phyloP scores from a whole-genome alignment of 163 green algal genomes.

The Volvox carteri region DNA sequence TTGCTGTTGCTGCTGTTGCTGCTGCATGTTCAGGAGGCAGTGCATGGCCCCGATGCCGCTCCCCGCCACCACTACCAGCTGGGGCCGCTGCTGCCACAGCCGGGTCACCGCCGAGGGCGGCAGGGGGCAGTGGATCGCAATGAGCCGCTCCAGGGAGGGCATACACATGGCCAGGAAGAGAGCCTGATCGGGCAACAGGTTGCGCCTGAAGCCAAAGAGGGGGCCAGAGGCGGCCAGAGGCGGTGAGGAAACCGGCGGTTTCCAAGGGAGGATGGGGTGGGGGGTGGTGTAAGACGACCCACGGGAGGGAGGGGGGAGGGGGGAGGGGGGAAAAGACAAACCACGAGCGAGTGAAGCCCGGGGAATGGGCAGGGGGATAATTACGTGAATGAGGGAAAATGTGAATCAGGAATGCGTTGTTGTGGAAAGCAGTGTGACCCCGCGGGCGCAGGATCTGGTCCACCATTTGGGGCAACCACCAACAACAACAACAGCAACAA shows the following conservation, averaged over 20 bases:
- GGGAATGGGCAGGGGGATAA: no score
- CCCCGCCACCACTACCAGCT: constrained; percentile 32
- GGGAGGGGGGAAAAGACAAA: no score
- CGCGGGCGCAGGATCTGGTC: no score
- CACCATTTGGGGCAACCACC: no score
- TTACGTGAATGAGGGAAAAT: no score
- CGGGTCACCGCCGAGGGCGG: background rate
- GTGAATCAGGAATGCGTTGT: no score
- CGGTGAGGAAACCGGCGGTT: background rate
- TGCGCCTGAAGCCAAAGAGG: constrained; percentile 2
- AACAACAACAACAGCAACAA: no score
- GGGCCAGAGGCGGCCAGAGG: background rate
- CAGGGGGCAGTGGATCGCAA: constrained; percentile 30
- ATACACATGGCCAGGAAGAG: constrained; percentile 38
- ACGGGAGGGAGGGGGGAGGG: background rate
- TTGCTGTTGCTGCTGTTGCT: background rate
- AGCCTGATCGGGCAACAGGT: constrained; percentile 48
- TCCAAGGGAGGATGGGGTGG: background rate
- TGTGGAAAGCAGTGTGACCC: no score
- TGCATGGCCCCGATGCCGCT: background rate
- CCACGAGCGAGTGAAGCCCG: no score
- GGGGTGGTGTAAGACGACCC: background rate
- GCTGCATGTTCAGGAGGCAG: background rate
- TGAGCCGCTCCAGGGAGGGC: constrained; percentile 31
- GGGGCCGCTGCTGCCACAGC: constrained; percentile 21